Percentiles rank a stretch among this genome's conserved stretches.
These are phyloP conservation scores for Suillus weaverae DNA, from an alignment of 768 basidiomycete species.

Conservation along the genomic window DNA sequence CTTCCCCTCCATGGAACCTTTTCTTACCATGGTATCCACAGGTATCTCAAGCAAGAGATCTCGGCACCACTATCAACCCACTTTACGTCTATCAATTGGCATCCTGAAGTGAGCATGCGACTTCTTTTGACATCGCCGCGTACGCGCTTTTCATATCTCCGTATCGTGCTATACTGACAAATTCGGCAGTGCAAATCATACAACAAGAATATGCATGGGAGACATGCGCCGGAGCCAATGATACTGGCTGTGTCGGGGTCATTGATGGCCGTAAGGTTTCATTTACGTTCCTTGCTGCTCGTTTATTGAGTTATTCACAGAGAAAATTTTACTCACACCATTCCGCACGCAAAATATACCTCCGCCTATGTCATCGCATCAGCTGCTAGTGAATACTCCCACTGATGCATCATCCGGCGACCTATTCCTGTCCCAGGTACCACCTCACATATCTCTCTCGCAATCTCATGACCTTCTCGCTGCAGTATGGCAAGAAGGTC, in stretches of 20 bases:
- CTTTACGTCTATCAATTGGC: constrained; percentile 82
- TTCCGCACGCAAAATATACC: constrained; percentile 94
- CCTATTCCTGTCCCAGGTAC: constrained; percentile 25
- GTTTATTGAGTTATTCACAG: constrained; percentile 38
- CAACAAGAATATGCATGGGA: constrained; percentile 77
- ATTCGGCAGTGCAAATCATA: constrained; percentile 48
- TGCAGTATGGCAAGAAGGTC: constrained; percentile 69
- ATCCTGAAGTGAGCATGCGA: constrained; percentile 73
- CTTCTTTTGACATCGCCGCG: constrained; percentile 68
- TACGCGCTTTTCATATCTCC: constrained; percentile 36
- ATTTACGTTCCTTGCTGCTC: not conserved
- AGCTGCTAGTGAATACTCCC: constrained; percentile 32
- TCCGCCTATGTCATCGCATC: constrained; percentile 91
- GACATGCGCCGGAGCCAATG: constrained; percentile 68
- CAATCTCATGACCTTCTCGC: constrained; percentile 56
- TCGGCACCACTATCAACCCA: constrained; percentile 48
- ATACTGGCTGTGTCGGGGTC: constrained; percentile 87
- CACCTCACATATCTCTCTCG: constrained; percentile 69
- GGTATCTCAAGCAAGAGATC: constrained; percentile 94
- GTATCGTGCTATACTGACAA: not conserved
- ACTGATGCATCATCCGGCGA: not conserved
- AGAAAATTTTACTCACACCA: constrained; percentile 78
- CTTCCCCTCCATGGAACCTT: not conserved
- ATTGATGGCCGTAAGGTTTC: constrained; percentile 78
- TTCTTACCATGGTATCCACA: constrained; percentile 26